Conservation (phyloP, 2,329 filamentous ascomycete genomes). For the Taxawa tesnikishii region DNA sequence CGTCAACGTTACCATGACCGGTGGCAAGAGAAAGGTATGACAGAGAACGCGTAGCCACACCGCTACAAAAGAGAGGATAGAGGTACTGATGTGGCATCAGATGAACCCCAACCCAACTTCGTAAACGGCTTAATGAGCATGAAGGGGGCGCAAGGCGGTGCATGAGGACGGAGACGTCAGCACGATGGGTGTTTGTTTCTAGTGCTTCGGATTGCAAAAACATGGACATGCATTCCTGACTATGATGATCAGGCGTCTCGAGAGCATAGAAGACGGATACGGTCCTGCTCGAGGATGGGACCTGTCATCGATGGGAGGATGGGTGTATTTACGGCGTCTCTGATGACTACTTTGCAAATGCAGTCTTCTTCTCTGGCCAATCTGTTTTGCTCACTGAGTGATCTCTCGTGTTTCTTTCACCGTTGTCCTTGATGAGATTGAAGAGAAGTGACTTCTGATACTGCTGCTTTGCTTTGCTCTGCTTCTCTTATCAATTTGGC, state of each 20-base stretch:
- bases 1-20: constrained; percentile 94
- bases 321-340: constrained; percentile 8
- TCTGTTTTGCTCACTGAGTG: no score
- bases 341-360: constrained; percentile 8
- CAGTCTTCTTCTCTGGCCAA: neutral
- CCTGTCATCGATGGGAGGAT: constrained; percentile 5
- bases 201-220: neutral
- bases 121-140: constrained; percentile 29
- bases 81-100: constrained; percentile 26
- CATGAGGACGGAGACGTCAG: no score
- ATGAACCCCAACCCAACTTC: constrained; percentile 80
- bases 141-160: neutral
- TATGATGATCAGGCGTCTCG: constrained; percentile 1
- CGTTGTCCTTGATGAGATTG: no score
- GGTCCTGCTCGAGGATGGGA: constrained; percentile 4
- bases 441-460: no score
- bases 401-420: no score
- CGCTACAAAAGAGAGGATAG: constrained; percentile 20
- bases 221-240: neutral
- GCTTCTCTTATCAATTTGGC: no score
- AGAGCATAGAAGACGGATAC: constrained; percentile 1
- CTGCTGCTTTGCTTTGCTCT: no score
- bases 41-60: constrained; percentile 16
- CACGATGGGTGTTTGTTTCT: neutral
- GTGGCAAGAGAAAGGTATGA: constrained; percentile 93